Conservation (phyloP, 331 rosid genomes). For the Malus hybrid region DNA sequence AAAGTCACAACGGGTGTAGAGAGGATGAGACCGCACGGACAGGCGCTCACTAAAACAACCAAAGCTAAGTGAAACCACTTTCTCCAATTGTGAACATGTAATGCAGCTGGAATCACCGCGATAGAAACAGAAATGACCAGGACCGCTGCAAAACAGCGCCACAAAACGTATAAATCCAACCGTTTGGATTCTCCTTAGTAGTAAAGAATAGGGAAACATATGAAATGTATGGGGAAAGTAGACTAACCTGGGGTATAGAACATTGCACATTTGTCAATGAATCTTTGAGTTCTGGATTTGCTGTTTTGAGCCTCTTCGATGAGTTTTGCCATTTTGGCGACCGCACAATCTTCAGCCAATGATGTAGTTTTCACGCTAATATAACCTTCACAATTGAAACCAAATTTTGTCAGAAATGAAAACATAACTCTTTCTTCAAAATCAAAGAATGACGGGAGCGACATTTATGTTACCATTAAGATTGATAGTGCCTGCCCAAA, state of each 20-base stretch:
- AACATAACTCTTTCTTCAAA: not conserved
- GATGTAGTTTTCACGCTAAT: slow-evolving; percentile 69
- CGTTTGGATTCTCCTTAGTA: not conserved
- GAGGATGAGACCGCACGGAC: slow-evolving; percentile 86
- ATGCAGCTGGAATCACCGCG: slow-evolving; percentile 53
- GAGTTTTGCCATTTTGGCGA: slow-evolving; percentile 87
- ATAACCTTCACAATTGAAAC: slow-evolving; percentile 44
- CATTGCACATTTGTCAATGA: slow-evolving; percentile 77
- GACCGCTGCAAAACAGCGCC: slow-evolving; percentile 43
- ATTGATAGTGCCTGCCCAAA: slow-evolving; percentile 92
- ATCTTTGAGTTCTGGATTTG: slow-evolving; percentile 63
- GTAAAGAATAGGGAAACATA: not conserved
- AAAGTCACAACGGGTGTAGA: slow-evolving; percentile 92
- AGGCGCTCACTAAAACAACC: slow-evolving; percentile 83
- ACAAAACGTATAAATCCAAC: not conserved
- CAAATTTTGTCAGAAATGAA: slow-evolving; percentile 1
- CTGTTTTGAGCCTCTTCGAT: slow-evolving; percentile 94
- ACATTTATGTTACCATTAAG: slow-evolving; percentile 48
- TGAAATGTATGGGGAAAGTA: not conserved
- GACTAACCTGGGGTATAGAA: slow-evolving; percentile 83
- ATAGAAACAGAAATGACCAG: slow-evolving; percentile 41
- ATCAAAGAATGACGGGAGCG: not conserved
- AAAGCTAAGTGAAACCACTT: slow-evolving; percentile 81
- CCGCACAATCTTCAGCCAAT: slow-evolving; percentile 79
- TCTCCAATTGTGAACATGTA: slow-evolving; percentile 36